Evolutionary conservation across 805 yeast species (phyloP).

Genomic region (Pichia cabralensis): DNA sequence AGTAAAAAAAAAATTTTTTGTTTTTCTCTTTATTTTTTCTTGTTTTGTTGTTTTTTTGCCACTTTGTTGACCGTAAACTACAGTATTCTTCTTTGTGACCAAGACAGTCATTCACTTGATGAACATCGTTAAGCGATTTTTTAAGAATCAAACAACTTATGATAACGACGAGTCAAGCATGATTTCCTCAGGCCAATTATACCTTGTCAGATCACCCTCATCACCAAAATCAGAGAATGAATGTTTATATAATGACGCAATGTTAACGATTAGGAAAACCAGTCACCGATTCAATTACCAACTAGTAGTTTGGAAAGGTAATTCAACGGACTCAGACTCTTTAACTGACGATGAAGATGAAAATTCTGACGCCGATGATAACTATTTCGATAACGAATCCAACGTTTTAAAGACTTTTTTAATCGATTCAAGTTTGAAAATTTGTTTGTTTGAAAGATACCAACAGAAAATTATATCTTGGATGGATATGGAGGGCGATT

Average conservation of each 20-base stretch:
- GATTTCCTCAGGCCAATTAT: conserved; percentile 74
- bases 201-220: conserved; percentile 57
- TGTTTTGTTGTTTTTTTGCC: too few species aligned
- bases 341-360: conserved; percentile 37
- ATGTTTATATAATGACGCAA: conserved; percentile 73
- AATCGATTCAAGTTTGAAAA: conserved; percentile 48
- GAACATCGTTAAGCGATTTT: conserved; percentile 65
- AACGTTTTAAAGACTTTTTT: conserved; percentile 65
- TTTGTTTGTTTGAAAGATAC: conserved; percentile 41
- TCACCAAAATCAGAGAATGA: conserved; percentile 87
- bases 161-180: conserved; percentile 51
- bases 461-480: conserved; percentile 57
- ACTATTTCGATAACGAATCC: conserved; percentile 24
- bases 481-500: conserved; percentile 79
- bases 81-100: too few species aligned
- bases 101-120: too few species aligned
- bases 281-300: conserved; percentile 54
- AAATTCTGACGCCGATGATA: conserved; percentile 31
- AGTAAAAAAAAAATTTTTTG: too few species aligned
- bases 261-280: conserved; percentile 59
- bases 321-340: conserved; percentile 53
- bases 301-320: conserved; percentile 57
- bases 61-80: too few species aligned
- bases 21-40: too few species aligned
- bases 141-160: conserved; percentile 22